These are phyloP conservation scores for Hanseniaspora osmophila DNA, from an alignment of 805 yeast species.

Conservation along the genomic window DNA sequence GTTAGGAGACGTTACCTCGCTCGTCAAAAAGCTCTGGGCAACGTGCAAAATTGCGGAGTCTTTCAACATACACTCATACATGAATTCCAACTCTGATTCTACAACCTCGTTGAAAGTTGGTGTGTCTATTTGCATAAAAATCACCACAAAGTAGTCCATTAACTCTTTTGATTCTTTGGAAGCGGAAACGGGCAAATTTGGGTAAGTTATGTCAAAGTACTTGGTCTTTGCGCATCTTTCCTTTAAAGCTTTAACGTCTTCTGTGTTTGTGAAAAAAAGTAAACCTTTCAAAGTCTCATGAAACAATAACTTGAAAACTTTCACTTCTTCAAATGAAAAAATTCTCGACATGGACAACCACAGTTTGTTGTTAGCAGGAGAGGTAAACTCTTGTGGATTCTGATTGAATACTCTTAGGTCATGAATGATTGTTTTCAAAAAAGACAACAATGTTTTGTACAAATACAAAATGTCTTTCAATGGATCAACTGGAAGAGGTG, in stretches of 20 bases:
- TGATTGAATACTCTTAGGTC: slow-evolving; percentile 86
- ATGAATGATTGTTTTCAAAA: slow-evolving; percentile 76
- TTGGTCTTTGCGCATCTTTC: slow-evolving; percentile 12
- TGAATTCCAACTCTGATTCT: slow-evolving; percentile 59
- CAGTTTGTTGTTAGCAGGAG: slow-evolving; percentile 34
- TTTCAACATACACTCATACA: slow-evolving; percentile 64
- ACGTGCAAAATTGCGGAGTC: slow-evolving; percentile 80
- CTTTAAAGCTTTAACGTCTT: slow-evolving; percentile 11
- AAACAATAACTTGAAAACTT: slow-evolving; percentile 61
- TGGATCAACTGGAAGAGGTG: slow-evolving; percentile 35
- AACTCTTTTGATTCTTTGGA: slow-evolving; percentile 88
- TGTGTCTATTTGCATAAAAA: slow-evolving; percentile 86
- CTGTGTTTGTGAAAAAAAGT: slow-evolving; percentile 48
- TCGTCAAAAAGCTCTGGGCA: slow-evolving; percentile 87
- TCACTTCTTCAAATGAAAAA: slow-evolving; percentile 71
- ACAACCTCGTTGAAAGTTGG: slow-evolving; percentile 91
- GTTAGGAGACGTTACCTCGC: slow-evolving; percentile 86
- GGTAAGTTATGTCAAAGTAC: slow-evolving; percentile 56
- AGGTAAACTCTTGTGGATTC: slow-evolving; percentile 42
- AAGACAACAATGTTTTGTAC: slow-evolving; percentile 78
- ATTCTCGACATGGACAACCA: slow-evolving; percentile 84
- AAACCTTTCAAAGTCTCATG: slow-evolving; percentile 76
- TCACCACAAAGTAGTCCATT: slow-evolving; percentile 89
- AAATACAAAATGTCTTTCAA: slow-evolving; percentile 78
- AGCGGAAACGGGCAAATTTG: slow-evolving; percentile 71